phyloP scores from a whole-genome alignment of 257 asterid genomes.

The Ilex aquifolium region DNA sequence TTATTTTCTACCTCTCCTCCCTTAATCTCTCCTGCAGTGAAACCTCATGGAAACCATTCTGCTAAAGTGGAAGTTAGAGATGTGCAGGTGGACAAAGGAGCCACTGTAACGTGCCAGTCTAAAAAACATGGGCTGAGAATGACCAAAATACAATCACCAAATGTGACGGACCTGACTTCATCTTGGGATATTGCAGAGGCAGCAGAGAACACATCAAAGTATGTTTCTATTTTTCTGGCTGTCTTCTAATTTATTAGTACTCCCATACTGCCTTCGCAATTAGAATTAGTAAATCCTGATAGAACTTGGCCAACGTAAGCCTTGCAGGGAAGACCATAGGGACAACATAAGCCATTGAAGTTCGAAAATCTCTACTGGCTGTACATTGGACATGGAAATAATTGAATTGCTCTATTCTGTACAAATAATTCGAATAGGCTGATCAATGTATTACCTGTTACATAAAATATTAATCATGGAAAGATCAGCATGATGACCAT shows the following conservation, averaged over 20 bases:
- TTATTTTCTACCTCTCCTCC: neutral
- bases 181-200: conserved; percentile 12
- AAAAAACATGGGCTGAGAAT: conserved; percentile 4
- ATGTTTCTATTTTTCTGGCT: neutral
- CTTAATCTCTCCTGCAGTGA: neutral
- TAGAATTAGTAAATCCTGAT: neutral
- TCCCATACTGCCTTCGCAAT: neutral
- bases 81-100: conserved; percentile 20
- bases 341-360: no score
- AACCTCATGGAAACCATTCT: neutral
- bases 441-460: no score
- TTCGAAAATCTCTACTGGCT: no score
- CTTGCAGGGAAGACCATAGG: no score
- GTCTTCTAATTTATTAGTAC: neutral
- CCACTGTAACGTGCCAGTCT: neutral
- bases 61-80: conserved; percentile 9
- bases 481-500: no score
- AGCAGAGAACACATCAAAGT: conserved; percentile 13
- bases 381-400: no score
- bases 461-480: no score
- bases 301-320: neutral
- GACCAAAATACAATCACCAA: conserved; percentile 2
- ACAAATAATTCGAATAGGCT: no score
- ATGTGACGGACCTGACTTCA: neutral
- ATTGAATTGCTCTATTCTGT: no score